Evolutionary conservation across 768 basidiomycete genomes (phyloP), one percentile per base, ranked within the genome.

Genomic region (Psilocybe cubensis): DNA sequence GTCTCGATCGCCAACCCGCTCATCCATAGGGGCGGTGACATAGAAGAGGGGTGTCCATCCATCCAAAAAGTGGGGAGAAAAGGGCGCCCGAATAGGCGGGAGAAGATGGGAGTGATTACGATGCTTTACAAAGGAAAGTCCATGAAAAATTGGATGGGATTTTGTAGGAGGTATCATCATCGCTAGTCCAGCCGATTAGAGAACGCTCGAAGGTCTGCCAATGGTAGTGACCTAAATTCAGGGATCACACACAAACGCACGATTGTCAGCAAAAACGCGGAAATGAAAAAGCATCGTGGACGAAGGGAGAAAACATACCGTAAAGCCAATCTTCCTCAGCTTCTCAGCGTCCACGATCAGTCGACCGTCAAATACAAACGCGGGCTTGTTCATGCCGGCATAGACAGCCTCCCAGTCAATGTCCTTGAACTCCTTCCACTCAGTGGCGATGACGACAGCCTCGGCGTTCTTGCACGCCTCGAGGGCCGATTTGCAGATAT

Each of bases 391-490:
- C 94, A 98, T 98, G 67, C 80, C 75, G 49, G 77, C 72, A 76
- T 98, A 97, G 40, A 98, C 90, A 31, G 77, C 76, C 65, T 84
- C 72, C 97, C 97, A 99, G 75, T 96, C 87, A 62, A 99, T 91
- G 35, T 88, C 83, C 68, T 83, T 83, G 85, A 99, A 99, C 75
- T 98, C 96, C 72, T 89, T 92, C 96, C 95, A 97, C 75, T 96
- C 96, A 2, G 97, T 99, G 24, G 93, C 94, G 65, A 99, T 88
- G 46, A 98, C 92, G 61, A 99, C 86, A 3, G 94, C 96, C 72
- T 98, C 97, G 42, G 92, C 87, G 58, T 88, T 78, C 71, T 83
- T 85, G 78, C 93, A 95, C 4, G 96, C 97, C 65, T 94, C 93
- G 54, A 94, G 74, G 1, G 94, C 94, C 7, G 87, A 88, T 41